These are phyloP conservation scores for Globisporangium cylindrosporum DNA, from an alignment of 352 stramenopile genomes.

Conservation along the genomic window DNA sequence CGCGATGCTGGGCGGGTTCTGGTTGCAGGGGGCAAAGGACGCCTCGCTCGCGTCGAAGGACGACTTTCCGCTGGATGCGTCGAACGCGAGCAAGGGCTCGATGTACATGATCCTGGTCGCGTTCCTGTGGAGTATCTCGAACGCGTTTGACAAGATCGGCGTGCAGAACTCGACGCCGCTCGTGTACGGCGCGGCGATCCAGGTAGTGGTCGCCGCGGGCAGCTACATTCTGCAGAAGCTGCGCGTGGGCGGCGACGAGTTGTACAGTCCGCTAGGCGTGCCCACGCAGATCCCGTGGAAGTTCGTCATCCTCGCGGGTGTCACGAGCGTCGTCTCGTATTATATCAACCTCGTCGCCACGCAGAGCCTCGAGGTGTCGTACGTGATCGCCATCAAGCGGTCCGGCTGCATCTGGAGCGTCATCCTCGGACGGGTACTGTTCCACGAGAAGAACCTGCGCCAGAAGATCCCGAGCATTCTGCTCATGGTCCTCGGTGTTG, in stretches of 20 bases:
- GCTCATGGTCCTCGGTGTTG: slow-evolving; percentile 74
- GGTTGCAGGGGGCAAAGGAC: slow-evolving; percentile 59
- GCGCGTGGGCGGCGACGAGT: slow-evolving; percentile 51
- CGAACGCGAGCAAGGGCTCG: slow-evolving; percentile 68
- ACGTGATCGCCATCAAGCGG: slow-evolving; percentile 84
- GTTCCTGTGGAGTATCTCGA: slow-evolving; percentile 83
- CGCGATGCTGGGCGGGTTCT: slow-evolving; percentile 69
- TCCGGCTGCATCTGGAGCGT: slow-evolving; percentile 85
- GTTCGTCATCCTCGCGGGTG: slow-evolving; percentile 55
- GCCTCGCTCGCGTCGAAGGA: slow-evolving; percentile 31
- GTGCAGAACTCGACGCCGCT: slow-evolving; percentile 77
- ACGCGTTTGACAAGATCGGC: slow-evolving; percentile 83
- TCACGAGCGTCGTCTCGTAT: slow-evolving; percentile 78
- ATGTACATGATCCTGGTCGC: slow-evolving; percentile 83
- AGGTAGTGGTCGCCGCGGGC: slow-evolving; percentile 60
- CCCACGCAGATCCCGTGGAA: slow-evolving; percentile 68
- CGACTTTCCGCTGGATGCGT: slow-evolving; percentile 44
- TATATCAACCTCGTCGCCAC: slow-evolving; percentile 83
- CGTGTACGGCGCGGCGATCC: slow-evolving; percentile 68
- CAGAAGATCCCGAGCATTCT: slow-evolving; percentile 83
- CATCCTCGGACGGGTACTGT: slow-evolving; percentile 68
- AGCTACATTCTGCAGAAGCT: slow-evolving; percentile 64
- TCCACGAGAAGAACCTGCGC: slow-evolving; percentile 63
- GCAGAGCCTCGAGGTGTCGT: slow-evolving; percentile 76
- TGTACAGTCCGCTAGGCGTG: slow-evolving; percentile 55